Base-by-base conservation (phyloP, 345 rosid species). In the Draba incana region DNA sequence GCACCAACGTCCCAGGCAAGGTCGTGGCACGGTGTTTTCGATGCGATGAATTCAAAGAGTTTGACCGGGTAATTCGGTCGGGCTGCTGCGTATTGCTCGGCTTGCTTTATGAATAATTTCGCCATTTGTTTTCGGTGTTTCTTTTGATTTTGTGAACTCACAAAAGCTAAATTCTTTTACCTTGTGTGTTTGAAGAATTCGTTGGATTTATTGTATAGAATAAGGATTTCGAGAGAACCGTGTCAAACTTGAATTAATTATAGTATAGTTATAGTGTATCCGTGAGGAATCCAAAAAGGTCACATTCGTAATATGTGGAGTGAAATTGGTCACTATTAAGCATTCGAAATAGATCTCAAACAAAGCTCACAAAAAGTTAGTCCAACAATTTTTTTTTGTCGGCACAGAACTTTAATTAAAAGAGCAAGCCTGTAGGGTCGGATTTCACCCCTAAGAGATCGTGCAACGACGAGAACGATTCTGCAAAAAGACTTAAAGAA, bases 1-100 rank as follows among this genome's bases (percentile, higher is more conserved):
- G 98, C 71, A 74, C 97, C 97, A 3, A 75, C 96, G 62, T 92
- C 98, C 98, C 97, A 92, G 3, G 67, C 98, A 43, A 90, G 92
- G 74, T 83, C 84, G 64, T 79, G 85, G n/a, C 6, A 5, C 1
- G 85, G 86, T 1, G 93, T 84, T 58, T 85, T 88, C 8, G 93
- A 90, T 50, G 92, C 88, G 14, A 92, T 86, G 76, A 79, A 90
- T 3, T 80, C 78, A 70, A 92, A 85, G 42, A 92, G 81, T 58
- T 90, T 55, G 37, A 38, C 69, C 9, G 98, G 92, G 53, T 92
- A 92, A 70, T 33, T 79, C 1, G 98, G 98, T 47, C 98, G 81
- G 9, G 66, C 70, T 8, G 51, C 61, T 0, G 87, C 91, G 46
- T 92, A 89, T 52, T 85, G 85, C 79, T 80, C 77, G 10, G 95